Conservation (phyloP, 1,139 yeast genomes). For the Protomyces pachydermus region DNA sequence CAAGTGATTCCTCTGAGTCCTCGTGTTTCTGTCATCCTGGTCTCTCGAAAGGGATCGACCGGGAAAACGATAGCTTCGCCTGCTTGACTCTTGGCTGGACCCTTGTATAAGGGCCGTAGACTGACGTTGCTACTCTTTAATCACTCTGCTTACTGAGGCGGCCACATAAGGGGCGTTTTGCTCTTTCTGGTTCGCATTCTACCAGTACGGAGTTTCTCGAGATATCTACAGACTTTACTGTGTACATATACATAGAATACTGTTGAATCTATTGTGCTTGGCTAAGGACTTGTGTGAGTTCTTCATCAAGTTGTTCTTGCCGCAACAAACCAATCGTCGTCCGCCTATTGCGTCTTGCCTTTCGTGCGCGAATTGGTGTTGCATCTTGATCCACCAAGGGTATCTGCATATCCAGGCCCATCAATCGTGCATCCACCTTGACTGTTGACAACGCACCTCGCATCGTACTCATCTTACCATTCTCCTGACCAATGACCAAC, state of each 20-base stretch:
- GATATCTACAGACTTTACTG: background rate
- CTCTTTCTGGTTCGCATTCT: background rate
- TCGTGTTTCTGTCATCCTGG: too few species aligned
- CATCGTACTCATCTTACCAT: background rate
- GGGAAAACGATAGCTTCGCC: too few species aligned
- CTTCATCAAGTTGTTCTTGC: conserved; percentile 11
- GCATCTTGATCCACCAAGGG: conserved; percentile 4
- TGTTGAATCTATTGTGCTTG: too few species aligned
- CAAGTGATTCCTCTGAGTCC: background rate
- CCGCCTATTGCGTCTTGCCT: conserved; percentile 10
- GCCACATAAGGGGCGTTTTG: conserved; percentile 1
- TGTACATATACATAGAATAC: too few species aligned
- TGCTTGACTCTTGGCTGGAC: background rate
- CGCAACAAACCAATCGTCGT: conserved; percentile 13
- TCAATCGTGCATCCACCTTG: conserved; percentile 16
- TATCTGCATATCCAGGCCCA: background rate
- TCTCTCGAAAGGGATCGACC: too few species aligned
- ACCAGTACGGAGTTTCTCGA: background rate
- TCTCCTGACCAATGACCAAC: conserved; percentile 16
- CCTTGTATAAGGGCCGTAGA: conserved; percentile 3
- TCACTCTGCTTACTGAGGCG: conserved; percentile 1
- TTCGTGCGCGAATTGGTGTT: conserved; percentile 18
- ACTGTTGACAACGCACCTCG: conserved; percentile 12
- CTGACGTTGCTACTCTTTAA: background rate
- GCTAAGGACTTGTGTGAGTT: conserved; percentile 7